Evolutionary conservation across 805 yeast genomes (phyloP), one percentile per base, ranked within the genome.

Genomic region (Babjeviella inositovora): DNA sequence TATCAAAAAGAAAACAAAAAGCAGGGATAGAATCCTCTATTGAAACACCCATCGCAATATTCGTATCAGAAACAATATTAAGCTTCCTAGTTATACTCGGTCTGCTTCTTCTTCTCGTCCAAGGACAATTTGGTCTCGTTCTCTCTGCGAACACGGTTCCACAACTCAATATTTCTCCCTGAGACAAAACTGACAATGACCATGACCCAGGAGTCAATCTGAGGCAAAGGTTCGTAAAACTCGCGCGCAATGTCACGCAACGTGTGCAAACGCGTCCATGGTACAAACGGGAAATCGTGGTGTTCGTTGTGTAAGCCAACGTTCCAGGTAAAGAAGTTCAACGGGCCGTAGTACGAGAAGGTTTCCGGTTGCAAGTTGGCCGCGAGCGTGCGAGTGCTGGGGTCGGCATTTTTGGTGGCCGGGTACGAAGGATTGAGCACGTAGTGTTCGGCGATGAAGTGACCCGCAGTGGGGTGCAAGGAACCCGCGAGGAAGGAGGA

Each of bases 281-380:
- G 87, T 35, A 84, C 63, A 43, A 72, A 84, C 2, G 96, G 96
- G 58, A 84, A 84, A 50, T 84, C 96, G 42, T 84, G 96, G 46
- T 84, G 96, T 47, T 84, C 96, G 38, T 79, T 82, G 47, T 84
- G 96, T 42, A 80, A 70, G 2, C 96, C 96, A 6, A 82, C 95
- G 37, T 84, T 84, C 87, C 93, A 84, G 2, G 90, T 80, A 32
- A 85, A 50, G 18, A 59, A 28, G 40, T 84, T 84, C 33, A 84
- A 57, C 13, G 67, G 49, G 0, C 96, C 96, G 38, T 84, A 84
- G 49, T 84, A 84, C 6, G 92, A 76, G 41, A 72, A 84, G 0
- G 96, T 84, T 42, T 84, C 96, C 6, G 66, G 51, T 1, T 87
- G 85, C 10, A 76, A 70, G 3, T 43, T 32, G 16, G 50, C 58